These are phyloP conservation scores for Phytophthora litchii DNA, from an alignment of 352 stramenopile species.

Conservation along the genomic window DNA sequence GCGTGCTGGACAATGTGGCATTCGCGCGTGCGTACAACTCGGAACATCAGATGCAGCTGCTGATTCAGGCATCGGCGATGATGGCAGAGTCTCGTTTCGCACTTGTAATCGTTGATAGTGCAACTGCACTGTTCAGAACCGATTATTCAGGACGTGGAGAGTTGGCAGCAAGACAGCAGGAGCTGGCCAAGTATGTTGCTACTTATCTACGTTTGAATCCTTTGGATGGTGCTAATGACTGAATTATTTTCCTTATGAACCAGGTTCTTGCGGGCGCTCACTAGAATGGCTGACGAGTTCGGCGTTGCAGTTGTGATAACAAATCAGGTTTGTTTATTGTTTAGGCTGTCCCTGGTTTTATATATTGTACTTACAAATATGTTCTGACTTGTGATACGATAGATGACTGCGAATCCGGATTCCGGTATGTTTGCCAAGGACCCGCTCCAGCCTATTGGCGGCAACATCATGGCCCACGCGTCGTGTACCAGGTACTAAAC, in stretches of 20 bases:
- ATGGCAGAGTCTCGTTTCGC: slow-evolving; percentile 97
- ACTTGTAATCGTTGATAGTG: slow-evolving; percentile 97
- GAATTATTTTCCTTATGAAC: slow-evolving; percentile 16
- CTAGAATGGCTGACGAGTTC: slow-evolving; percentile 98
- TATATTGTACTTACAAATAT: not conserved
- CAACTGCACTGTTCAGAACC: slow-evolving; percentile 98
- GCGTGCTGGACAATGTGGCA: slow-evolving; percentile 98
- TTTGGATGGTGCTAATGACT: not conserved
- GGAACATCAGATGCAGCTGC: slow-evolving; percentile 98
- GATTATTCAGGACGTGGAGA: slow-evolving; percentile 99
- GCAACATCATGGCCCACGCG: slow-evolving; percentile 90
- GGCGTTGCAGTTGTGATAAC: slow-evolving; percentile 95
- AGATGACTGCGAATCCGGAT: slow-evolving; percentile 89
- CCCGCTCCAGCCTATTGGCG: slow-evolving; percentile 90
- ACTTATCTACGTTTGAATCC: not conserved
- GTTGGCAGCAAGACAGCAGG: slow-evolving; percentile 93
- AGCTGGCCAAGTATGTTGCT: slow-evolving; percentile 74
- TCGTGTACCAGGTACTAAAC: slow-evolving; percentile 72
- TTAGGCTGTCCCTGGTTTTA: not conserved
- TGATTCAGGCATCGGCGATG: slow-evolving; percentile 98
- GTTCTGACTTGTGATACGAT: slow-evolving; percentile 20
- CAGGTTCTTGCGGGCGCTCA: slow-evolving; percentile 97
- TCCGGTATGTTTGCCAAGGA: slow-evolving; percentile 92
- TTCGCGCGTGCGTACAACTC: slow-evolving; percentile 99
- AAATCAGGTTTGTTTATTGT: slow-evolving; percentile 68